Conservation (phyloP, 768 basidiomycete genomes). For the Mrakia hoshinonis region DNA sequence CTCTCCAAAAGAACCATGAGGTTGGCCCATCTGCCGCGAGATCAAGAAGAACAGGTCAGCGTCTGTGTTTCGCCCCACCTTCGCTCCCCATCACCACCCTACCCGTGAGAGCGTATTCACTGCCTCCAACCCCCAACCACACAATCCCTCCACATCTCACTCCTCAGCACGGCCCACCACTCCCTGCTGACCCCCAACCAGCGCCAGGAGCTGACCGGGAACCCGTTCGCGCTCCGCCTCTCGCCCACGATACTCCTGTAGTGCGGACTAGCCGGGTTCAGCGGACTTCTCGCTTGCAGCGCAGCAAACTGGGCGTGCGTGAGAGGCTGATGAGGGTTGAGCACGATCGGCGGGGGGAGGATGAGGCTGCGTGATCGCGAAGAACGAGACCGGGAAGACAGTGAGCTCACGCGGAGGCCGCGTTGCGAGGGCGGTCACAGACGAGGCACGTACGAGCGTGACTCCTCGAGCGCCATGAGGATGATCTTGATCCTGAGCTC, state of each 20-base stretch:
- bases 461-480: constrained; percentile 32
- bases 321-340: constrained; percentile 28
- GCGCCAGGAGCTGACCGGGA: constrained; percentile 34
- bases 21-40: background rate
- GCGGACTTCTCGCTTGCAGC: constrained; percentile 30
- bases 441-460: background rate
- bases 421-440: background rate
- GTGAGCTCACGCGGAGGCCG: background rate
- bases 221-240: constrained; percentile 33
- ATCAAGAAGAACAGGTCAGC: background rate
- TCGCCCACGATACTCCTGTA: constrained; percentile 34
- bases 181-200: constrained; percentile 33
- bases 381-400: background rate
- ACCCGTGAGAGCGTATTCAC: background rate
- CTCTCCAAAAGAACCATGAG: constrained; percentile 8
- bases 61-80: background rate
- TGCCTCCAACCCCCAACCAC: constrained; percentile 24
- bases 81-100: background rate
- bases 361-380: constrained; percentile 30
- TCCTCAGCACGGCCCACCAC: constrained; percentile 33
- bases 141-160: constrained; percentile 31
- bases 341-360: constrained; percentile 30
- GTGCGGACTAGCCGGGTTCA: constrained; percentile 32
- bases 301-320: constrained; percentile 21
- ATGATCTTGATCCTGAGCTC: constrained; percentile 36